Base-by-base conservation (phyloP, 768 basidiomycete species). In the Rhizopogon roseolus region DNA sequence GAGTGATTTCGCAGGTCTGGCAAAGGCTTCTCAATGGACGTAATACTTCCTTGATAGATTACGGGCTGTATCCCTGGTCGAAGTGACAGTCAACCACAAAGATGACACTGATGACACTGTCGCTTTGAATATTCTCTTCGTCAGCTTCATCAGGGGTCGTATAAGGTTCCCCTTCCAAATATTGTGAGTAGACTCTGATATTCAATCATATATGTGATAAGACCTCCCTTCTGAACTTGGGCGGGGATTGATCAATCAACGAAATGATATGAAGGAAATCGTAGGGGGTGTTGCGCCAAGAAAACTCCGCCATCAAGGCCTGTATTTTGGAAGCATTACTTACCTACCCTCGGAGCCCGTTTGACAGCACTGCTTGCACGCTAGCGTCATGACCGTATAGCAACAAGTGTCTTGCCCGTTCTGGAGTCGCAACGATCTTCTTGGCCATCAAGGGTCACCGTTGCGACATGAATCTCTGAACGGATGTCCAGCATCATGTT, bases 11-110 rank as follows among this genome's bases (percentile, higher is more conserved):
- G 13, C 14, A 48, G 14, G 22, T 11, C 34, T 48, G 32, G 32
- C 7, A 32, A 14, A 22, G 22, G 22, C 22, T 22, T 22, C 22
- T 22, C 22, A 22, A 22, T 22, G 22, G 32, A 34, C 19, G 16
- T 34, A 11, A 13, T 5, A 13, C 13, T 36, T 13, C 34, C 13
- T 9, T 7, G 4, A 8, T 34, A 32, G 19, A 34, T 45, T 19
- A 9, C 40, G 19, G 75, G 64, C 9, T 76, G 66, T 13, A 17
- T 65, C 59, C 66, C 73, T 0, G 77, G 78, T 19, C 70, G 77
- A 57, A 3, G 79, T 78, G 5, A 73, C 74, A 3, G 59, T 75
- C 0, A 73, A 79, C 55, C 78, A 82, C 52, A 66, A 67, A 0
- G 82, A 84, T 58, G 59, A 29, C 29, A 6, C 8, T 29, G 8